phyloP scores from a whole-genome alignment of 2,329 filamentous ascomycete species.

The Rhexocercosporidium sp. region DNA sequence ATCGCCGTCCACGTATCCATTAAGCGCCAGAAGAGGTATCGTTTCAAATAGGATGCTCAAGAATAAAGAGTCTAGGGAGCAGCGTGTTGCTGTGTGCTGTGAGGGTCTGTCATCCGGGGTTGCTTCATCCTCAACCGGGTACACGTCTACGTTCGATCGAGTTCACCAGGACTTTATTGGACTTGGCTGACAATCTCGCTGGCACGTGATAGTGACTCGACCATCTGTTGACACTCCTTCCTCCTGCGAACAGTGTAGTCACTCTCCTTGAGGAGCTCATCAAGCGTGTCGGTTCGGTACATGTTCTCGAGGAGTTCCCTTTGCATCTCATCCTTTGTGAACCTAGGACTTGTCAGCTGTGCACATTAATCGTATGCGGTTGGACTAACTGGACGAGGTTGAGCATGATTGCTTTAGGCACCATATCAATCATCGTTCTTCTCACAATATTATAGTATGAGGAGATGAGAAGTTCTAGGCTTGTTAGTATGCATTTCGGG shows the following conservation, averaged over 20 bases:
- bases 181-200: conserved; percentile 94
- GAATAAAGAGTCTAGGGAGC: conserved; percentile 30
- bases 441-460: conserved; percentile 99
- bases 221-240: conserved; percentile 99
- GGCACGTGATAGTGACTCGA: conserved; percentile 86
- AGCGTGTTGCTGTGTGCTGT: conserved; percentile 26
- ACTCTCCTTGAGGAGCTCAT: conserved; percentile 95
- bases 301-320: conserved; percentile 95
- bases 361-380: neutral
- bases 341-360: conserved; percentile 55
- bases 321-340: conserved; percentile 98
- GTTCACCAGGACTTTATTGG: conserved; percentile 36
- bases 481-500: conserved; percentile 27
- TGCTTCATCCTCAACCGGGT: conserved; percentile 23
- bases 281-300: conserved; percentile 89
- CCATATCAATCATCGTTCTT: conserved; percentile 99
- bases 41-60: conserved; percentile 35
- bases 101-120: conserved; percentile 23
- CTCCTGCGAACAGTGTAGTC: conserved; percentile 93
- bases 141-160: conserved; percentile 26
- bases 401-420: conserved; percentile 98
- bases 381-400: conserved; percentile 86
- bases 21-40: conserved; percentile 38
- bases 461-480: conserved; percentile 84
- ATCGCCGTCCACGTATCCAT: conserved; percentile 34